Evolutionary conservation across 371 early-diverging fungal genomes (phyloP), one percentile per base, ranked within the genome.

Genomic region (Lichtheimia ramosa): DNA sequence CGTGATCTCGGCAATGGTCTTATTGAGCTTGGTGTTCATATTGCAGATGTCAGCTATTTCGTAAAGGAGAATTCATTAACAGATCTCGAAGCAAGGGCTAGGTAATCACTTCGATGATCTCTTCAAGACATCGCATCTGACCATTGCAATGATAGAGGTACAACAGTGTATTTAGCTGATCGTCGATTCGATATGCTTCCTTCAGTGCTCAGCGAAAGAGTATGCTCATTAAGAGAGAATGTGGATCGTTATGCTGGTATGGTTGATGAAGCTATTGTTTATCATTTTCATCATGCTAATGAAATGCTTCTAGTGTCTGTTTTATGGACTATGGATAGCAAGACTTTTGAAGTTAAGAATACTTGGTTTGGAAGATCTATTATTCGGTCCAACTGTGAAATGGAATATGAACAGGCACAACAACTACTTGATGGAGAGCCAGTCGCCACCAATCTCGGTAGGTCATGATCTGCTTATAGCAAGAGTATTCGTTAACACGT

Each of bases 121-220:
- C 16, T 0, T 46, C 1, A n/a, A 1, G 39, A 7, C 8, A 10
- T 43, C 14, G 10, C 14, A 46, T 41, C 23, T 59, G 20, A 25
- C 52, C 48, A 13, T 18, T 24, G 16, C 50, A 34, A 13, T 43
- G 14, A 51, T 25, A 51, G 49, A 40, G 93, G 94, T 5, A 98
- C 98, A 3, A 97, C 98, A 0, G 92, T 96, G 1, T 99, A 99
- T 73, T 74, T 99, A 21, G 89, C 91, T 2, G 92, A 93, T 69
- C 81, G 92, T 40, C 85, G 96, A 16, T 95, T 99, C 66, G 98
- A 98, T 60, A 99, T 99, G 99, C 80, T 99, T 7, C 99, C 99
- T 0, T 83, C 89, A n/a, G 83, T 95, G 2, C 81, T 98, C 24
- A 93, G 96, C 72, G 95, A 95, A 70, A 82, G 90, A 24, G 75